Evolutionary conservation across 2,329 filamentous ascomycete genomes (phyloP).

Genomic region (Metarhizium guizhouense): DNA sequence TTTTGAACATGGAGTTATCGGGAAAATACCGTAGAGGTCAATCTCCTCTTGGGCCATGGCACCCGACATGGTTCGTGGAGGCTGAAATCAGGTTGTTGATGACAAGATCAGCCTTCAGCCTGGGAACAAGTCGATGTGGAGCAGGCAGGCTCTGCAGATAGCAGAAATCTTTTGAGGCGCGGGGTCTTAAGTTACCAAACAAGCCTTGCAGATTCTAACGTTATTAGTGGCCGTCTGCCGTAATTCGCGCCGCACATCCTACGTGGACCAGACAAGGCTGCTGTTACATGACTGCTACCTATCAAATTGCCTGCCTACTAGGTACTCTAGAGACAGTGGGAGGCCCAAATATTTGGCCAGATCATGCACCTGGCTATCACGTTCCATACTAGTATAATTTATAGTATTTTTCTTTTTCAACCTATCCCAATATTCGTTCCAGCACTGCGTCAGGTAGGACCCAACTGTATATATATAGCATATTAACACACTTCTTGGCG

Average conservation of each 20-base stretch:
- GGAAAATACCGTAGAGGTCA: slow-evolving; percentile 51
- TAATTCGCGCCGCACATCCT: not conserved
- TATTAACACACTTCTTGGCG: not conserved
- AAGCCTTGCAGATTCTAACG: not conserved
- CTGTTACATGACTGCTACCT: too few species aligned
- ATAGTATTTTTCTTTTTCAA: too few species aligned
- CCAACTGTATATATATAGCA: too few species aligned
- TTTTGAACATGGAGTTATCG: not conserved
- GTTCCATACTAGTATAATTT: too few species aligned
- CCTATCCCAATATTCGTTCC: too few species aligned
- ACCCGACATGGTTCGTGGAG: slow-evolving; percentile 13
- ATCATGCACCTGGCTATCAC: too few species aligned
- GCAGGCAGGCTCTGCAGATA: not conserved
- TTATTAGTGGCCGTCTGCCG: not conserved
- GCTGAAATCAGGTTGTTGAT: not conserved
- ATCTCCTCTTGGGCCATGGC: slow-evolving; percentile 30
- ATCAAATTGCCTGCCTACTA: too few species aligned
- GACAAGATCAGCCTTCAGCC: not conserved
- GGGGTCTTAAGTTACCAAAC: slow-evolving; percentile 4
- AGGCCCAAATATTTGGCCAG: too few species aligned
- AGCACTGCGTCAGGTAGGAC: too few species aligned
- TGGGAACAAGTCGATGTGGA: slow-evolving; percentile 1
- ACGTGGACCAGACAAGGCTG: too few species aligned
- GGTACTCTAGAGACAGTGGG: too few species aligned
- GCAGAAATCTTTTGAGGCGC: slow-evolving; percentile 5